Conservation (phyloP, 2,329 filamentous ascomycete species). For the Neophaeococcomyces mojaviensis region DNA sequence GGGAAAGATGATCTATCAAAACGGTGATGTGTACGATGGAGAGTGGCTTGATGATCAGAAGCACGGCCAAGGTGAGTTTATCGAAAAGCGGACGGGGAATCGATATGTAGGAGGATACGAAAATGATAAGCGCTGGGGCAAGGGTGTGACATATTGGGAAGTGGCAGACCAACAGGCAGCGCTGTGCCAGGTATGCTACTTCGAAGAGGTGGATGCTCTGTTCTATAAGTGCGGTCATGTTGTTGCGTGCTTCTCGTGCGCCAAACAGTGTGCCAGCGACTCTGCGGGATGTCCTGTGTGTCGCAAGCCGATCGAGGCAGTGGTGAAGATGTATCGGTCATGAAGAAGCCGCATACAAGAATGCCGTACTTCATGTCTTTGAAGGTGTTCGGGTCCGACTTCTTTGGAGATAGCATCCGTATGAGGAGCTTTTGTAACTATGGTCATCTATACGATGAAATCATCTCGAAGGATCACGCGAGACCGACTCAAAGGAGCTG, state of each 20-base stretch:
- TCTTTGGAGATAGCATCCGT: too few species aligned
- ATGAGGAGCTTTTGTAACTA: too few species aligned
- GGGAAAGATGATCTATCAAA: slow-evolving; percentile 52
- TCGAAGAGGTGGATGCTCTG: slow-evolving; percentile 51
- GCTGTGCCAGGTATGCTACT: slow-evolving; percentile 56
- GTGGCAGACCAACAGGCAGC: slow-evolving; percentile 54
- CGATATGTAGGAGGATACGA: slow-evolving; percentile 55
- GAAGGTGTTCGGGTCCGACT: too few species aligned
- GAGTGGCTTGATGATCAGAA: slow-evolving; percentile 40
- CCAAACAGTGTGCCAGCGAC: slow-evolving; percentile 46
- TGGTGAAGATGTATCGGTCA: slow-evolving; percentile 50
- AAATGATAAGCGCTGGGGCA: slow-evolving; percentile 53
- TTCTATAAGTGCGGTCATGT: slow-evolving; percentile 60
- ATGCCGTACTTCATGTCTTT: too few species aligned
- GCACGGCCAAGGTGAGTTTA: slow-evolving; percentile 51
- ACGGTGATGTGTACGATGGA: slow-evolving; percentile 42
- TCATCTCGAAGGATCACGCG: too few species aligned
- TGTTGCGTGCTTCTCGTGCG: slow-evolving; percentile 53
- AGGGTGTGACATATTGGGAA: slow-evolving; percentile 56
- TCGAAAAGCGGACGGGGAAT: slow-evolving; percentile 51
- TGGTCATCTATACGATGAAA: too few species aligned
- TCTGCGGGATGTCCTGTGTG: slow-evolving; percentile 49
- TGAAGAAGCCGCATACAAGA: slow-evolving; percentile 18
- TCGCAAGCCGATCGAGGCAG: slow-evolving; percentile 47
- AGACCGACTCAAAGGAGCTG: too few species aligned